Base-by-base conservation (phyloP, 495 filamentous ascomycete genomes). In the Aspergillus baeticus region DNA sequence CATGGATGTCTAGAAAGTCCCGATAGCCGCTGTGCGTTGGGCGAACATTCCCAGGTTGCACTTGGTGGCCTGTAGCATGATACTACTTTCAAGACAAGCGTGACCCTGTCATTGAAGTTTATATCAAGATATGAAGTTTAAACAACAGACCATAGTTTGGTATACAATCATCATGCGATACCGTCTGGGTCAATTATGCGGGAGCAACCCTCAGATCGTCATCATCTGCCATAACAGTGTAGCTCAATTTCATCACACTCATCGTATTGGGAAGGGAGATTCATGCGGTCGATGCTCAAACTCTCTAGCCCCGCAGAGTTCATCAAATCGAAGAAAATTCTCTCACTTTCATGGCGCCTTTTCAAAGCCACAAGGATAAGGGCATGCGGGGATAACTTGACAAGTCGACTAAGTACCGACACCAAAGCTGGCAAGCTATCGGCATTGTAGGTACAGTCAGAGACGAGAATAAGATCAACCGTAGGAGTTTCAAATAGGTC, bases 361-460 rank as follows among this genome's bases (percentile, higher is more conserved):
- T 98, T 98, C 63, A 91, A 84, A 3, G 91, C 85, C 10, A 98
- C 75, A 6, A 94, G 68, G 3, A 96, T 74, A 36, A 85, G 58
- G 1, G 74, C 76, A 53, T 77, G 66, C n/a, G 78, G 78, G 6
- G 78, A 84, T 42, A 45, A 58, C 35, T 71, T 56, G 22, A 77
- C 69, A 38, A 96, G 64, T 7, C 74, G 74, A 17, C 71, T 67
- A 13, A 98, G 74, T 0, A 88, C 89, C 34, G 75, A 72, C 3
- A 97, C 90, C 33, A 98, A 75, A 10, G 84, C 79, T 14, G 88
- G 88, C 34, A 91, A 73, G 41, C 85, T 90, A 66, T 94, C 90
- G 31, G 84, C 78, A 67, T 98, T 98, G 73, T 98, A 98, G 10
- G 92, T 98, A 76, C 94, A 97, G 65, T 98, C 94, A 15, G 91